Evolutionary conservation across 768 basidiomycete genomes (phyloP).

Genomic region (Calocybe cyanea): DNA sequence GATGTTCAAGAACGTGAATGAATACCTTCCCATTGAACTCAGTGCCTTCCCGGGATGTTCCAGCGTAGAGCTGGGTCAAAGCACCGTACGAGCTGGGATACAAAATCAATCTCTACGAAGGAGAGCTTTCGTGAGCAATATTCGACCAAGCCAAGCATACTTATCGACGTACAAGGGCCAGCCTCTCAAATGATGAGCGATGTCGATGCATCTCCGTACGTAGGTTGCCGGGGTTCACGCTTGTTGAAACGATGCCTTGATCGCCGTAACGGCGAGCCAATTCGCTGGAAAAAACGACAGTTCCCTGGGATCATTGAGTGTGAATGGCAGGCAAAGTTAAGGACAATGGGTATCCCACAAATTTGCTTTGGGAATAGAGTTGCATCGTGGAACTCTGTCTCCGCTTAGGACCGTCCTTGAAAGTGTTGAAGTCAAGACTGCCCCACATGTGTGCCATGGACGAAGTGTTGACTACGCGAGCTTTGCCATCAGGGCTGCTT

Average conservation of each 20-base stretch:
- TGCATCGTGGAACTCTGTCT: conserved; percentile 10
- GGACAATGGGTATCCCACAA: conserved; percentile 14
- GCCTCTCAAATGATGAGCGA: background rate
- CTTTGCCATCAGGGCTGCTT: conserved; percentile 27
- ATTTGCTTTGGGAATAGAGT: conserved; percentile 34
- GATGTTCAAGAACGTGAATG: background rate
- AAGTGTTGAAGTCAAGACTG: conserved; percentile 35
- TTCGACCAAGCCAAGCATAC: too few species aligned
- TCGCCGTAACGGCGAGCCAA: conserved; percentile 37
- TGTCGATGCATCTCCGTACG: conserved; percentile 29
- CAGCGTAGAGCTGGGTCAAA: conserved; percentile 48
- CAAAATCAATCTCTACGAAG: conserved; percentile 5
- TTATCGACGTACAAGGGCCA: background rate
- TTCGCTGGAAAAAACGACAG: conserved; percentile 35
- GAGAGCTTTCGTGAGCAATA: background rate
- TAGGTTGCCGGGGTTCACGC: conserved; percentile 45
- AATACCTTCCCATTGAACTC: conserved; percentile 43
- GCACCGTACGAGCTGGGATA: conserved; percentile 37
- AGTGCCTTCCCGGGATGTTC: conserved; percentile 37
- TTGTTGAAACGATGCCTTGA: conserved; percentile 37
- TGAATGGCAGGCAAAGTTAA: background rate
- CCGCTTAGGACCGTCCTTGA: conserved; percentile 38
- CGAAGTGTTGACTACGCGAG: conserved; percentile 41
- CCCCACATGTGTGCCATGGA: conserved; percentile 24
- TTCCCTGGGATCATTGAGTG: conserved; percentile 26